These are phyloP conservation scores for Cyclostephanos invisitatus DNA, from an alignment of 108 stramenopile species.

Conservation along the genomic window DNA sequence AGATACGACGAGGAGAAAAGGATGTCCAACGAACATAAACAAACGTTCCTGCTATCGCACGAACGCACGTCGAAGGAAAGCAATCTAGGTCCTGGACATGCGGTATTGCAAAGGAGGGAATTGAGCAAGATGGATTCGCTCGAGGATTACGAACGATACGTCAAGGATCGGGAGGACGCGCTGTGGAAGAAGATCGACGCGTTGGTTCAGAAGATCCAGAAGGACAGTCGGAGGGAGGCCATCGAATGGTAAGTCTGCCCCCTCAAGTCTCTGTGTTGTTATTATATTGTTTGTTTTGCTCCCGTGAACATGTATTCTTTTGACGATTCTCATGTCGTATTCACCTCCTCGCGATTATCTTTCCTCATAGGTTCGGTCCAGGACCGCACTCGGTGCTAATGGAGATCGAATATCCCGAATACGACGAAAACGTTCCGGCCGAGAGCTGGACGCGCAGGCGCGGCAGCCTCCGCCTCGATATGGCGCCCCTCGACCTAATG, in stretches of 20 bases:
- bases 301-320: too few relatives aligned
- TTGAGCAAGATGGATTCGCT: constrained; percentile 17
- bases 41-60: not conserved
- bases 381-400: constrained; percentile 78
- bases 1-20: not conserved
- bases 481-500: constrained; percentile 75
- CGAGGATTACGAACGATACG: constrained; percentile 24
- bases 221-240: constrained; percentile 39
- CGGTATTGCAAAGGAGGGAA: not conserved
- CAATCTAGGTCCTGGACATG: not conserved
- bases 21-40: not conserved
- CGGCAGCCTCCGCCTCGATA: constrained; percentile 60
- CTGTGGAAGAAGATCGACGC: constrained; percentile 41
- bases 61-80: not conserved
- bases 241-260: constrained; percentile 45
- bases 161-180: constrained; percentile 53
- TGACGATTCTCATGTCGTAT: not conserved
- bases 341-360: too few relatives aligned
- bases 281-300: too few relatives aligned
- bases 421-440: constrained; percentile 1
- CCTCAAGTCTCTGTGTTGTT: too few relatives aligned
- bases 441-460: constrained; percentile 30
- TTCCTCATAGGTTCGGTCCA: constrained; percentile 63
- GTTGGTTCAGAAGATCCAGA: constrained; percentile 29
- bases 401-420: constrained; percentile 46